Evolutionary conservation across 805 yeast genomes (phyloP).

Genomic region (Candida broadrunensis): DNA sequence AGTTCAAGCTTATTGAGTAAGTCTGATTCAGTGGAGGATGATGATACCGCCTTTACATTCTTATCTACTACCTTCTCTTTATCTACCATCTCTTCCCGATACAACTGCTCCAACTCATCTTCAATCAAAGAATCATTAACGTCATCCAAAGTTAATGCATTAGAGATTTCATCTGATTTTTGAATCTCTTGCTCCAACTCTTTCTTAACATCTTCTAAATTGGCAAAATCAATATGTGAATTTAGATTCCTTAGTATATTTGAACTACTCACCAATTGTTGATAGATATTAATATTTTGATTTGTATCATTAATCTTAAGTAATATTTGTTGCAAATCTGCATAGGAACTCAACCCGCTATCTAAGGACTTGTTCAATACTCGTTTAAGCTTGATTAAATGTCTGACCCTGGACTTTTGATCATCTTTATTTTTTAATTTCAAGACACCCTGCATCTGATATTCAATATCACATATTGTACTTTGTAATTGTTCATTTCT

Average conservation of each 20-base stretch:
- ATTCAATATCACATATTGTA: conserved; percentile 15
- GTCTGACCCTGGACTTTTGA: conserved; percentile 14
- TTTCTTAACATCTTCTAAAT: conserved; percentile 22
- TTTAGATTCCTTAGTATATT: conserved; percentile 26
- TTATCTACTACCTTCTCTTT: neutral
- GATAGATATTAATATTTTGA: conserved; percentile 20
- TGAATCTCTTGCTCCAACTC: conserved; percentile 30
- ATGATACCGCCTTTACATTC: no score
- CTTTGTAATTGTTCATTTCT: conserved; percentile 16
- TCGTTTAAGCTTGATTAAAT: conserved; percentile 13
- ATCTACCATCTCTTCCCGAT: conserved; percentile 11
- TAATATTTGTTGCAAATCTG: conserved; percentile 21
- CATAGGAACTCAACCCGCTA: conserved; percentile 11
- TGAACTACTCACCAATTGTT: conserved; percentile 24
- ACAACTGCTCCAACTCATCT: conserved; percentile 23
- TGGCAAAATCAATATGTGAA: conserved; percentile 19
- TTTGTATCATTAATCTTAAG: conserved; percentile 35
- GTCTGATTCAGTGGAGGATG: neutral
- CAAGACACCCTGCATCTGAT: conserved; percentile 12
- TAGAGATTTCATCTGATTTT: conserved; percentile 23
- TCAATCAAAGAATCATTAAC: conserved; percentile 26
- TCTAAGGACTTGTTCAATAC: conserved; percentile 14
- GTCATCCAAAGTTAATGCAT: conserved; percentile 14
- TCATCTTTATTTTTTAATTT: conserved; percentile 8
- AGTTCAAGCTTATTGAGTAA: conserved; percentile 6